phyloP scores from a whole-genome alignment of 306 rosid genomes.

The Aeschynomene evenia region DNA sequence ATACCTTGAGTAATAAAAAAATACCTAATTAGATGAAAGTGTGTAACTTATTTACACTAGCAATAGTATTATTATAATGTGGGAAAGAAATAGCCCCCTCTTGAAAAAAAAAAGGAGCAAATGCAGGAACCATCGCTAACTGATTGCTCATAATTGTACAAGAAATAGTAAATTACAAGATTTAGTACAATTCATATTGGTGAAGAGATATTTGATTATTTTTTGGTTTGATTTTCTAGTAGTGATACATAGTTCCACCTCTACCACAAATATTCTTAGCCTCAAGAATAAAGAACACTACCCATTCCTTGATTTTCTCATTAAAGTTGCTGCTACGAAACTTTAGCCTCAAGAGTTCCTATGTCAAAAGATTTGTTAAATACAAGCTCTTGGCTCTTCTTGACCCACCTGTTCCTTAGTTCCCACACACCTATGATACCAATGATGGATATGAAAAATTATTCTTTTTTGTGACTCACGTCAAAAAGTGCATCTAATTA shows the following conservation, averaged over 20 bases:
- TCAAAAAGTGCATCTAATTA: neutral
- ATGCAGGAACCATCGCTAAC: neutral
- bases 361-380: slow-evolving; percentile 25
- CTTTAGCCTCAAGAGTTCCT: neutral
- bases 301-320: neutral
- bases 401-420: slow-evolving; percentile 32
- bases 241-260: neutral
- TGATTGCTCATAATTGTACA: neutral
- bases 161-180: neutral
- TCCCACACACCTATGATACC: neutral
- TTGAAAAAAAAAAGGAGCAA: neutral
- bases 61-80: too few relatives aligned
- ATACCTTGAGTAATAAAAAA: too few relatives aligned
- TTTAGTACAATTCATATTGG: neutral
- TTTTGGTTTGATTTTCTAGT: neutral
- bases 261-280: neutral
- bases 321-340: neutral
- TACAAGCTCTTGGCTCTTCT: slow-evolving; percentile 18
- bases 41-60: too few relatives aligned
- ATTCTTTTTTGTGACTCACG: slow-evolving; percentile 30
- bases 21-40: too few relatives aligned
- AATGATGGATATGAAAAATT: neutral
- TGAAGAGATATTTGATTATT: too few relatives aligned
- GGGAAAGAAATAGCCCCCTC: neutral
- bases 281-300: slow-evolving; percentile 13